These are phyloP conservation scores for Tolypocladium paradoxum DNA, from an alignment of 2,329 filamentous ascomycete genomes.

Conservation along the genomic window DNA sequence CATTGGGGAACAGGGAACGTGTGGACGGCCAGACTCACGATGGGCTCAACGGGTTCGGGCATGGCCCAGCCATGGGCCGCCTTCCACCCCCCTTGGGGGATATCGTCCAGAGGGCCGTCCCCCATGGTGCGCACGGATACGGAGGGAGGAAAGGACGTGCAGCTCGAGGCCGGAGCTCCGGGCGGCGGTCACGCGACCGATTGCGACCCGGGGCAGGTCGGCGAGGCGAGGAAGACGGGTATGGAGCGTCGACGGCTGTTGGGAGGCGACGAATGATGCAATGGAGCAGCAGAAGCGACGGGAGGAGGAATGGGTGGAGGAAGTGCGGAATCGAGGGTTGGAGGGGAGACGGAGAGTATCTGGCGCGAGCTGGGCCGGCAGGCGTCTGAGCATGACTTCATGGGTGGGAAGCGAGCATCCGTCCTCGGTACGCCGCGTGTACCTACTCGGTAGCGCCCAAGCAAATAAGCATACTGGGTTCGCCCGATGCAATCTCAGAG, in stretches of 20 bases:
- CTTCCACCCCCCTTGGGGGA: slow-evolving; percentile 13
- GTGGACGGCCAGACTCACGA: slow-evolving; percentile 12
- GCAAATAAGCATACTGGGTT: neutral
- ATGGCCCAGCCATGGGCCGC: slow-evolving; percentile 15
- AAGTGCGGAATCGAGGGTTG: neutral
- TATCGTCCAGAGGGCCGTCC: slow-evolving; percentile 7
- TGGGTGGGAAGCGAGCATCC: no score
- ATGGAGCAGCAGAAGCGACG: neutral
- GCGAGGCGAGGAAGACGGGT: neutral
- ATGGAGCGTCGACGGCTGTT: neutral
- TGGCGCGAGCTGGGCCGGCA: neutral
- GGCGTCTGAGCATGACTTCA: neutral
- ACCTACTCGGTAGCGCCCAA: no score
- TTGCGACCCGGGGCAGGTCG: neutral
- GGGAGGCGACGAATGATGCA: neutral
- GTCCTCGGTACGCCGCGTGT: no score
- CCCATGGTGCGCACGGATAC: slow-evolving; percentile 1
- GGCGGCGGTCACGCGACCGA: neutral
- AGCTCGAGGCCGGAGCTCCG: neutral
- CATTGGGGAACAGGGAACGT: neutral
- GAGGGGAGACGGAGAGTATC: neutral
- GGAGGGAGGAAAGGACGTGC: neutral
- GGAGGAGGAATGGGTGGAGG: neutral
- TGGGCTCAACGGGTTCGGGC: slow-evolving; percentile 22
- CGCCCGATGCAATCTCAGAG: neutral